These are phyloP conservation scores for Leishmania martiniquensis DNA, from an alignment of 208 protist species.

Conservation along the genomic window DNA sequence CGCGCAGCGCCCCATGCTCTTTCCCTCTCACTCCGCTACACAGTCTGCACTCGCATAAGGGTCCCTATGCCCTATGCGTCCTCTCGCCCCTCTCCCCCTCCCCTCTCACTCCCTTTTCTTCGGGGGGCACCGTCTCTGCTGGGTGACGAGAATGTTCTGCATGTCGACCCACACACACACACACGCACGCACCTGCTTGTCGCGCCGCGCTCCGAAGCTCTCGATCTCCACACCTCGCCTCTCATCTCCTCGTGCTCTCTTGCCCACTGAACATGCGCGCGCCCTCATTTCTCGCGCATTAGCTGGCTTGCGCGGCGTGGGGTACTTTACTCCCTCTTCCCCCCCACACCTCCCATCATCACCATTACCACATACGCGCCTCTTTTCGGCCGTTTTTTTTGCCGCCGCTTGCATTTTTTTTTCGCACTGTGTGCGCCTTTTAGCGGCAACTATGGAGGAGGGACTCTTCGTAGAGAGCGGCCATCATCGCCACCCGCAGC, in stretches of 20 bases:
- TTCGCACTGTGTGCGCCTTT: background rate
- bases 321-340: too few species aligned
- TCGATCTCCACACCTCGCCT: too few species aligned
- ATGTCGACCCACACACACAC: conserved; percentile 3
- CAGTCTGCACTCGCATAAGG: background rate
- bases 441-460: conserved; percentile 28
- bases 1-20: background rate
- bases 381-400: background rate
- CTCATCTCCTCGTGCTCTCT: too few species aligned
- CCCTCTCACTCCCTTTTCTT: background rate
- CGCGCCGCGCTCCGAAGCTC: too few species aligned
- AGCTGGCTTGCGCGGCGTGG: too few species aligned
- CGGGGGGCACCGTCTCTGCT: background rate
- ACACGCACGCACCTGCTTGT: conserved; percentile 4
- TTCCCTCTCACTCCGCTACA: background rate
- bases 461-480: conserved; percentile 28
- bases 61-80: background rate
- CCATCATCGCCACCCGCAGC: conserved; percentile 28
- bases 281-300: too few species aligned
- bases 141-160: background rate
- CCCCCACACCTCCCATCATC: too few species aligned
- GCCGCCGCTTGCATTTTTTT: background rate
- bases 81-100: background rate
- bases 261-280: too few species aligned
- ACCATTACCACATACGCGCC: too few species aligned